Base-by-base conservation (phyloP, 352 stramenopile genomes). In the Globisporangium megalacanthum region DNA sequence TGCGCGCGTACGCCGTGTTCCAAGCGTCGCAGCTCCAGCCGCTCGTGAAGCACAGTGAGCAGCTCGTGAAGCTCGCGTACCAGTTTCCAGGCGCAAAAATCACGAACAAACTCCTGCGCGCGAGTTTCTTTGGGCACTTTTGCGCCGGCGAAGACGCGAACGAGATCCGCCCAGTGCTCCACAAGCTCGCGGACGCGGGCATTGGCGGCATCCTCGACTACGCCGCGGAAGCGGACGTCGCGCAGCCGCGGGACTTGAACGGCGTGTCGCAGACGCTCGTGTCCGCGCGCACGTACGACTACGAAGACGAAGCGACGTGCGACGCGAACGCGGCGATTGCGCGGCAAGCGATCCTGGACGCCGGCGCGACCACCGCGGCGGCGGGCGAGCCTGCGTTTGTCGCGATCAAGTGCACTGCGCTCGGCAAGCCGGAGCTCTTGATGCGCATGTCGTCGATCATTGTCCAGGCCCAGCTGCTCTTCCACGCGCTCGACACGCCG, bases 121-220 rank as follows among this genome's bases (percentile, higher is more conserved):
- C 76, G n/a, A 98, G 93, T 10, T 98, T 99, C 62, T 99, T 99
- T 72, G 76, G 79, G 20, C 96, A 99, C 58, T 99, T 99, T 69
- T 99, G 97, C 71, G 96, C 89, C 14, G 97, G 96, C 19, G 78
- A 98, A 54, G 68, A 95, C 55, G 77, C 85, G 50, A 79, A 93
- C 33, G 79, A 88, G 64, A 96, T 97, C 61, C 74, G 82, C 11
- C 86, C 88, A 11, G 76, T 88, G 35, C 78, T 97, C 25, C 48
- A 76, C 20, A 74, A 95, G 45, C 72, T 98, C 35, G 61, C 85
- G 31, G 50, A 78, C 20, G 79, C 83, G 2, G 90, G 90, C 15
- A 95, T 99, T 52, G 92, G 92, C 11, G 84, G 79, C 36, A 99
- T 99, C 59, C 72, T 99, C 10, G 97, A 99, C 71, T 99, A 98